Evolutionary conservation across 805 yeast species (phyloP).

Genomic region (Yamadazyma laniorum): DNA sequence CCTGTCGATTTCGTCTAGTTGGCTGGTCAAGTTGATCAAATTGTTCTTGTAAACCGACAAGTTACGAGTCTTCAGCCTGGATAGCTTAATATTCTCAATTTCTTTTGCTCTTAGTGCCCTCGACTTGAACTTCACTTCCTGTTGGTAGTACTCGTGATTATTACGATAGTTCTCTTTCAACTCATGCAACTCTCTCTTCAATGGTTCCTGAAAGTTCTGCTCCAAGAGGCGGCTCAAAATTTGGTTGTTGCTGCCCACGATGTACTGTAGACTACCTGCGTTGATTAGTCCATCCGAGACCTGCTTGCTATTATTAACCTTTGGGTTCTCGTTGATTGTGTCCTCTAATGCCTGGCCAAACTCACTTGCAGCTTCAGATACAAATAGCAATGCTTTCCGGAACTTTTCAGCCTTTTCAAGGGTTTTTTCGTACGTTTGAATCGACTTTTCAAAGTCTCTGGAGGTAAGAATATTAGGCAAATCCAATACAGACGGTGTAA

Average conservation of each 20-base stretch:
- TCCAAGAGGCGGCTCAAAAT: slow-evolving; percentile 58
- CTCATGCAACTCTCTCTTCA: slow-evolving; percentile 41
- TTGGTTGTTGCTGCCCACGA: slow-evolving; percentile 75
- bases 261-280: slow-evolving; percentile 74
- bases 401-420: slow-evolving; percentile 47
- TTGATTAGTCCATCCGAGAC: slow-evolving; percentile 61
- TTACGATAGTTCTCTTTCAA: slow-evolving; percentile 44
- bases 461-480: slow-evolving; percentile 60
- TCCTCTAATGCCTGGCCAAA: slow-evolving; percentile 69
- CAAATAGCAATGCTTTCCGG: slow-evolving; percentile 42
- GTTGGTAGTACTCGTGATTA: slow-evolving; percentile 55
- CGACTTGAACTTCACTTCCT: slow-evolving; percentile 52
- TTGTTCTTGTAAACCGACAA: slow-evolving; percentile 66
- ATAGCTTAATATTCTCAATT: slow-evolving; percentile 53
- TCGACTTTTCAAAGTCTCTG: slow-evolving; percentile 53
- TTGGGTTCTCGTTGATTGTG: slow-evolving; percentile 25
- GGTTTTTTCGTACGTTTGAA: slow-evolving; percentile 48
- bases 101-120: slow-evolving; percentile 58
- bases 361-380: slow-evolving; percentile 63
- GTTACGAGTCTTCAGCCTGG: slow-evolving; percentile 62
- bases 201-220: slow-evolving; percentile 55
- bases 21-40: slow-evolving; percentile 63
- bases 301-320: slow-evolving; percentile 21
- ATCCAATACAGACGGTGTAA: slow-evolving; percentile 54
- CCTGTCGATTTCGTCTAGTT: slow-evolving; percentile 75